Base-by-base conservation (phyloP, 305 asterid species). In the Fraxinus floribunda region DNA sequence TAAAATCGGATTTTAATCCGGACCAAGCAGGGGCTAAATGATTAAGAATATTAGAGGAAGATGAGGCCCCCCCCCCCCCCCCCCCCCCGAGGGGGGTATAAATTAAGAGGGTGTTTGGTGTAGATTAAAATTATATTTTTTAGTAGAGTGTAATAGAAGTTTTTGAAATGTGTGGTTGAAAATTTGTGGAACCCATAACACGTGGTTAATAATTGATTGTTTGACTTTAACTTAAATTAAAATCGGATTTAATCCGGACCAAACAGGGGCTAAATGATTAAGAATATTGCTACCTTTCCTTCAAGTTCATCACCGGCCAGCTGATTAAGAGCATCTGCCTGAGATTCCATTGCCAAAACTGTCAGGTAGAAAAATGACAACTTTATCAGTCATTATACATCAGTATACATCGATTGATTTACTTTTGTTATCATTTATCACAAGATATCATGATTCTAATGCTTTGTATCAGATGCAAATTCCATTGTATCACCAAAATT, bases 271-370 rank as follows among this genome's bases (percentile, higher is more conserved):
- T 1, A 32, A 32, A 76, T 44, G 35, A 36, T 29, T 44, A 20
- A 55, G 77, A 80, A 20, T 30, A 13, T 44, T 39, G n/a, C 60
- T 88, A 96, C 99, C 99, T 94, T 90, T 86, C 98, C 98, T 83
- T 94, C 99, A 84, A 96, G 99, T 83, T 96, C 99, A 83, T 96
- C 99, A 78, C 90, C 82, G 34, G 89, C 80, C 55, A 96, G 92
- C 90, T 94, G 94, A 86, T 89, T 91, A 78, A 94, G 93, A 38
- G 98, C 98, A 15, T 96, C 99, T 7, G 99, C 94, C 85, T 94
- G 98, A 83, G 98, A 92, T 87, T 95, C 99, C 99, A 95, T 90
- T 7, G 95, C 90, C 93, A 94, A 22, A 82, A 95, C 99, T 95
- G 91, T 71, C 78, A 41, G 79, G 80, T 49, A 83, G 41, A 77